These are phyloP conservation scores for Hysterangium stoloniferum DNA, from an alignment of 768 basidiomycete genomes.

Conservation along the genomic window DNA sequence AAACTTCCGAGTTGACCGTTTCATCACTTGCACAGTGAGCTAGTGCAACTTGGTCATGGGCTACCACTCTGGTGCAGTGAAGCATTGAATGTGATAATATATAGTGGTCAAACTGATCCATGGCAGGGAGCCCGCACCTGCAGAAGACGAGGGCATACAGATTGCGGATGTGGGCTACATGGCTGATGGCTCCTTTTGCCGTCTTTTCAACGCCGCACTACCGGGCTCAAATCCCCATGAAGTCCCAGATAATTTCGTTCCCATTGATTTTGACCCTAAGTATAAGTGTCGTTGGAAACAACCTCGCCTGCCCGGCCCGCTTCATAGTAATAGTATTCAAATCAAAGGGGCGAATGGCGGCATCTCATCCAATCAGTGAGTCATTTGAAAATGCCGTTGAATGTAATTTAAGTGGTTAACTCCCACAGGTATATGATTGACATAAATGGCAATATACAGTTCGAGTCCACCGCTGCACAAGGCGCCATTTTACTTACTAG, in stretches of 20 bases:
- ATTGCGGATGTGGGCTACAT: too few species aligned
- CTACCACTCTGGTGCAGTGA: too few species aligned
- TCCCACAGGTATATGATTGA: too few species aligned
- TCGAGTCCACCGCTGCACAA: neutral
- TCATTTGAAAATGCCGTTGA: too few species aligned
- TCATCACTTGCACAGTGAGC: too few species aligned
- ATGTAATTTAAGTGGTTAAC: neutral
- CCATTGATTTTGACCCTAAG: neutral
- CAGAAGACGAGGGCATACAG: too few species aligned
- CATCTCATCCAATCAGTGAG: neutral
- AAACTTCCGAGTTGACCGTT: too few species aligned
- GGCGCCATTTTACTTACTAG: conserved; percentile 2
- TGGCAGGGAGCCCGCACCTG: too few species aligned
- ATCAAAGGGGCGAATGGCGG: neutral
- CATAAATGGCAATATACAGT: neutral
- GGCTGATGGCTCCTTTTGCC: too few species aligned
- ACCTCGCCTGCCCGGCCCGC: neutral
- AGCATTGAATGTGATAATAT: too few species aligned
- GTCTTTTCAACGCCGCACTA: conserved; percentile 14
- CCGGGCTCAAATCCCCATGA: neutral
- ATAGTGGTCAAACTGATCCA: too few species aligned
- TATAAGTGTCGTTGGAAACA: neutral
- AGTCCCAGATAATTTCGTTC: neutral
- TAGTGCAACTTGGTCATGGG: too few species aligned
- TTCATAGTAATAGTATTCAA: neutral